These are phyloP conservation scores for Xylariales sp. DNA, from an alignment of 2,329 filamentous ascomycete genomes.

Conservation along the genomic window DNA sequence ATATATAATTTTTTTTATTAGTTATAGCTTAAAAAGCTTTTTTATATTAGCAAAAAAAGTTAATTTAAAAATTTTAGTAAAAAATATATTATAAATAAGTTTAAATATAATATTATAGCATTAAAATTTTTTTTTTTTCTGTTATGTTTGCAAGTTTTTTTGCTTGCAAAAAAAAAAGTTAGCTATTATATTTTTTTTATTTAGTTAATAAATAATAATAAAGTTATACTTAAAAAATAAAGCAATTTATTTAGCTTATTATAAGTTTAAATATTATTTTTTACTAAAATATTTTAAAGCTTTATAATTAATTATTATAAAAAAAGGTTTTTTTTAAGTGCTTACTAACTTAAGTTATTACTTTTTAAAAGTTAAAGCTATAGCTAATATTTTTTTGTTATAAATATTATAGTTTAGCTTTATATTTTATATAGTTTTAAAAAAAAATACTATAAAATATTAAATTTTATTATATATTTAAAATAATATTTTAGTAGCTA, in stretches of 20 bases:
- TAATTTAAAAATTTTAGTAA: neutral
- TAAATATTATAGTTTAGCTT: neutral
- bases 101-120: neutral
- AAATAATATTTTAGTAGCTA: neutral
- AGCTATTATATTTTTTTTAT: neutral
- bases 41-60: too few relatives aligned
- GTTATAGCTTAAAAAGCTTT: too few relatives aligned
- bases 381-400: neutral
- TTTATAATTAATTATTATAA: too few relatives aligned
- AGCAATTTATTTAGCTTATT: too few relatives aligned
- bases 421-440: neutral
- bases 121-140: too few relatives aligned
- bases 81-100: neutral
- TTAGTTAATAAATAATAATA: neutral
- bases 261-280: too few relatives aligned
- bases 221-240: constrained; percentile 4
- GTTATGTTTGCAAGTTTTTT: neutral
- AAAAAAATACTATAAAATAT: neutral
- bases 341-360: neutral
- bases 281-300: too few relatives aligned
- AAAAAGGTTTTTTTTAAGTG: neutral
- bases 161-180: neutral
- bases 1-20: too few relatives aligned
- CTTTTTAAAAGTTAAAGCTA: neutral
- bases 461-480: neutral